Base-by-base conservation (phyloP, 1,139 yeast species). In the Kurtzmaniella quercitrusa region DNA sequence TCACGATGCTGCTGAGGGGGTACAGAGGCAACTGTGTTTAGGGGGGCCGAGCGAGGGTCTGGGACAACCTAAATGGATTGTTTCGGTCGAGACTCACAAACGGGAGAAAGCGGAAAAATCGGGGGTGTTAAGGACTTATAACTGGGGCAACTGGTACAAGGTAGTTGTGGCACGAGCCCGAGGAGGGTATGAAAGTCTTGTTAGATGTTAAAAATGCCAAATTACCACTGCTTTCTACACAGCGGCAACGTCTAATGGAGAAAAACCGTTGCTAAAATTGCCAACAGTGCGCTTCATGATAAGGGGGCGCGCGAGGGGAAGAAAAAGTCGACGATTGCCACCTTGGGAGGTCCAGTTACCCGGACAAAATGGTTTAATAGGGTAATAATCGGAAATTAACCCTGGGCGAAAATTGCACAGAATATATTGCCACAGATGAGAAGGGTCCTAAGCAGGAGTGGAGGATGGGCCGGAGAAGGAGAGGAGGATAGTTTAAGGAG, bases 351-450 rank as follows among this genome's bases (percentile, higher is more conserved):
- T 14, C 7, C 3, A 11, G 23, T 25, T 39, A 18, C 29, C 41
- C 41, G 41, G 41, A 37, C 29, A 31, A 29, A 18, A 3, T 27
- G 15, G 18, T 15, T 36, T 3, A 39, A 39, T 14, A n/a, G 41
- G 36, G 41, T 10, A 39, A 25, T 38, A 39, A 14, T 25, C 17
- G 41, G 21, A 37, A 37, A 37, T 15, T 23, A 18, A 19, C 23
- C n/a, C n/a, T n/a, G 21, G 15, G 21, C 19, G 19, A 7, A n/a
- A 33, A 21, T n/a, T 10, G 25, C 25, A 10, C 10, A 23, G 10
- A 23, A 23, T 23, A 23, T 10, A 10, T 27, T 27, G 31, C 31
- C 31, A 27, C 31, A 27, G 31, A 23, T 23, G 14, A 27, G 31
- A n/a, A 27, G 31, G n/a, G 31, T 5, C n/a, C 31, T 10, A 8